phyloP scores from a whole-genome alignment of 345 rosid genomes.

The Citrus sp. region DNA sequence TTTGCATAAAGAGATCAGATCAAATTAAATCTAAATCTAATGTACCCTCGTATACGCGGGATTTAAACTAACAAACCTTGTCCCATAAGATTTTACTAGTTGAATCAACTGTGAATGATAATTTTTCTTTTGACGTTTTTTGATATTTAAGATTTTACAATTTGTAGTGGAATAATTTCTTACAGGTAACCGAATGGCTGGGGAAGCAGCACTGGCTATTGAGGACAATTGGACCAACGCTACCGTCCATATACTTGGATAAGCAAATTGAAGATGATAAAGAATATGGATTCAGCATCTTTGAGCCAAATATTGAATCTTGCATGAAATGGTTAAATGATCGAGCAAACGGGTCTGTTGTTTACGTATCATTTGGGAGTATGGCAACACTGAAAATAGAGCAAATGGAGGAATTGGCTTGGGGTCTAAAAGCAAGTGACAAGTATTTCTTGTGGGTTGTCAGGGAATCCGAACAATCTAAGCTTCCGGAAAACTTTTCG shows the following conservation, averaged over 20 bases:
- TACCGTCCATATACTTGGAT: slow-evolving; percentile 39
- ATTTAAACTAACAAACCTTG: too few species aligned
- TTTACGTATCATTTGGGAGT: slow-evolving; percentile 61
- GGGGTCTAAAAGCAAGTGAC: slow-evolving; percentile 34
- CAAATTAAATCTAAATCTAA: too few species aligned
- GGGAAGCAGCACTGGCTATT: slow-evolving; percentile 8
- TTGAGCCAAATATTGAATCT: slow-evolving; percentile 23
- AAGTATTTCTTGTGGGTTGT: slow-evolving; percentile 54
- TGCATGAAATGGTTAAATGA: slow-evolving; percentile 50
- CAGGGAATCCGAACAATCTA: slow-evolving; percentile 43
- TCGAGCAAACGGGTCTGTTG: slow-evolving; percentile 41
- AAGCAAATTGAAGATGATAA: slow-evolving; percentile 23
- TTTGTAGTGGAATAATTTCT: too few species aligned
- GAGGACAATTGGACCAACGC: slow-evolving; percentile 28
- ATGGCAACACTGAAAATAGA: slow-evolving; percentile 36
- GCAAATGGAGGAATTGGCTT: slow-evolving; percentile 51
- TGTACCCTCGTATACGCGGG: too few species aligned
- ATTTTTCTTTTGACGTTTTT: too few species aligned
- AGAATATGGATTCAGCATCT: slow-evolving; percentile 30
- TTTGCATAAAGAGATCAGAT: too few species aligned
- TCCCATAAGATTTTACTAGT: too few species aligned
- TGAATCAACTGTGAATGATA: too few species aligned
- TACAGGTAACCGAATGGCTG: not conserved
- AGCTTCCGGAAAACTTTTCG: slow-evolving; percentile 28
- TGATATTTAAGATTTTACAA: too few species aligned